phyloP scores from a whole-genome alignment of 352 stramenopile species.

The Pythium vanterpoolii region DNA sequence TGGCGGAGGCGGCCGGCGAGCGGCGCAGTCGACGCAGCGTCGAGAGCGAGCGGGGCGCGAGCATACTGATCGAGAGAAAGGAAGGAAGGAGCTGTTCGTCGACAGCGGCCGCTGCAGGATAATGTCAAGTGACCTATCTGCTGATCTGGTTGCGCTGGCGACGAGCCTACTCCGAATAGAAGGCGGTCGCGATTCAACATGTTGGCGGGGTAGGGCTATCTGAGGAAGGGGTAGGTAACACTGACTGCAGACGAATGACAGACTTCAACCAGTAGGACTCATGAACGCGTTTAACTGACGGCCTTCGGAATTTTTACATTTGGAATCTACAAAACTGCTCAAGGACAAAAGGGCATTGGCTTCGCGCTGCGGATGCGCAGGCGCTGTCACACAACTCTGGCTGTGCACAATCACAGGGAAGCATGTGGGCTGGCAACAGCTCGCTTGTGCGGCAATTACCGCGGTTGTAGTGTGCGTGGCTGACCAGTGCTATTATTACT shows the following conservation, averaged over 20 bases:
- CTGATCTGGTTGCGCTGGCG: background rate
- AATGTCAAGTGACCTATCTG: slow-evolving; percentile 14
- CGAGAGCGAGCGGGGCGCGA: slow-evolving; percentile 13
- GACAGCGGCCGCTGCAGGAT: slow-evolving; percentile 5
- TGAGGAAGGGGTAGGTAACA: slow-evolving; percentile 19
- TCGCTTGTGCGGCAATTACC: too few relatives aligned
- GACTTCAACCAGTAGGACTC: slow-evolving; percentile 14
- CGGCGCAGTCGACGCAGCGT: slow-evolving; percentile 6
- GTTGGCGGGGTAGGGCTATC: slow-evolving; percentile 17
- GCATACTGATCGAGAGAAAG: background rate
- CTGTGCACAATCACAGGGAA: too few relatives aligned
- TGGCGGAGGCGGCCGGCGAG: background rate
- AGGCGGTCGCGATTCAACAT: slow-evolving; percentile 20
- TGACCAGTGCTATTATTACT: too few relatives aligned
- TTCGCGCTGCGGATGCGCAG: too few relatives aligned
- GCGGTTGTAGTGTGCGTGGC: too few relatives aligned
- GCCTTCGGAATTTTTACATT: too few relatives aligned
- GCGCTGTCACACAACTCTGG: too few relatives aligned
- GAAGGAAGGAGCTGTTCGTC: slow-evolving; percentile 12
- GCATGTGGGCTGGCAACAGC: too few relatives aligned
- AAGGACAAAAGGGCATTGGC: too few relatives aligned
- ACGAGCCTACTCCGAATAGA: slow-evolving; percentile 21
- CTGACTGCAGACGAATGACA: slow-evolving; percentile 12
- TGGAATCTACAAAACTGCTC: too few relatives aligned
- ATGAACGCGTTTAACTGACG: background rate